Base-by-base conservation (phyloP, 1,284 basidiomycete species). In the Puccinia novopanici region DNA sequence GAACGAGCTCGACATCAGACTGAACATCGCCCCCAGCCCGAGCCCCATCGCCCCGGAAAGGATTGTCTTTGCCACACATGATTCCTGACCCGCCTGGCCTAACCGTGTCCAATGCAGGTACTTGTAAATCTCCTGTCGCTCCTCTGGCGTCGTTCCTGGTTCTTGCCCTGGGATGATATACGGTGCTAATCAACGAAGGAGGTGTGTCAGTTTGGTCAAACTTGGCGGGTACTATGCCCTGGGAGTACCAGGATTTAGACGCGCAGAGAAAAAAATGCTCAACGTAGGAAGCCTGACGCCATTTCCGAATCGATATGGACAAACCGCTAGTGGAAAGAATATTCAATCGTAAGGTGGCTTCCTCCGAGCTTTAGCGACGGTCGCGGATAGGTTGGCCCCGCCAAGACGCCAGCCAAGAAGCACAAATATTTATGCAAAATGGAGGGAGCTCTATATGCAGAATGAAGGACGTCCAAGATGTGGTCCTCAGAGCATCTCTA, bases 1-100 rank as follows among this genome's bases (percentile, higher is more conserved):
- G 85, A 99, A 96, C 45, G 93, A 94, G 17, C 94, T 89, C 61
- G 93, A 94, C 94, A 99, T 96, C 82, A 99, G 89, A 0, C 94
- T 93, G 87, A 99, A 94, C 88, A 98, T 95, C 42, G 92, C 95
- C 82, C 96, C 97, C 70, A 98, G 89, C 15, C 89, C 95, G 84
- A 98, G 91, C 81, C 94, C 83, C 82, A 84, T 83, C 2, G 71
- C 82, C 0, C 83, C 83, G 15, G 75, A 81, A 42, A 84, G 81
- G 3, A 81, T 82, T 2, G 83, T 82, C 70, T 84, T 84, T 0
- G 83, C 83, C 0, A 83, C 81, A n/a, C 83, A 83, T 3, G 78
- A 81, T 68, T 84, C 83, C 71, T 83, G 83, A 1, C 83, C 83
- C 5, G 82, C 83, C 71, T 83, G 82, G 0, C 83, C 82, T 34